These are phyloP conservation scores for Chaetomium strumarium DNA, from an alignment of 2,329 filamentous ascomycete genomes.

Conservation along the genomic window DNA sequence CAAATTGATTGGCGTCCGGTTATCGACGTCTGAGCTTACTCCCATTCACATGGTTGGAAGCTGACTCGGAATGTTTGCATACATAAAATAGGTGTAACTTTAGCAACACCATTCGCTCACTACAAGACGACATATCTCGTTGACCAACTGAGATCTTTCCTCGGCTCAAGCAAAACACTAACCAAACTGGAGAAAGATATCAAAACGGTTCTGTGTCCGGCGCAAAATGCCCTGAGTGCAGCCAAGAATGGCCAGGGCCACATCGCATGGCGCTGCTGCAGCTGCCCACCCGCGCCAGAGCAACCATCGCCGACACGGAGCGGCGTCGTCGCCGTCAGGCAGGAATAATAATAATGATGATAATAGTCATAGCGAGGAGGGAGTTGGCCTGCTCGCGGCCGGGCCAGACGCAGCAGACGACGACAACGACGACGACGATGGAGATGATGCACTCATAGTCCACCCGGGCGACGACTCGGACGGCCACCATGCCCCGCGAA, in stretches of 20 bases:
- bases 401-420: neutral
- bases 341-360: neutral
- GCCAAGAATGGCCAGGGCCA: constrained; percentile 28
- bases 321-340: neutral
- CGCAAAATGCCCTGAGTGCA: constrained; percentile 25
- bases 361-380: constrained; percentile 20
- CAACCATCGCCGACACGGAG: constrained; percentile 1
- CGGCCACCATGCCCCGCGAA: constrained; percentile 28
- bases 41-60: neutral
- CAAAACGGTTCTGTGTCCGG: neutral
- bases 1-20: constrained; percentile 1
- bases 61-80: too few species aligned
- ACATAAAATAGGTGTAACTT: too few species aligned
- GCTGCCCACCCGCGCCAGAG: constrained; percentile 5
- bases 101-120: too few species aligned
- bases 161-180: neutral
- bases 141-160: neutral
- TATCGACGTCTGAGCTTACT: neutral
- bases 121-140: neutral
- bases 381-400: constrained; percentile 25
- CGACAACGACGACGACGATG: constrained; percentile 11
- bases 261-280: constrained; percentile 24
- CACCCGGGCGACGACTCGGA: constrained; percentile 5
- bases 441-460: constrained; percentile 10
- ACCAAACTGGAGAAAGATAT: neutral